phyloP scores from a whole-genome alignment of 2,329 filamentous ascomycete species.

The Beauveria bassiana region DNA sequence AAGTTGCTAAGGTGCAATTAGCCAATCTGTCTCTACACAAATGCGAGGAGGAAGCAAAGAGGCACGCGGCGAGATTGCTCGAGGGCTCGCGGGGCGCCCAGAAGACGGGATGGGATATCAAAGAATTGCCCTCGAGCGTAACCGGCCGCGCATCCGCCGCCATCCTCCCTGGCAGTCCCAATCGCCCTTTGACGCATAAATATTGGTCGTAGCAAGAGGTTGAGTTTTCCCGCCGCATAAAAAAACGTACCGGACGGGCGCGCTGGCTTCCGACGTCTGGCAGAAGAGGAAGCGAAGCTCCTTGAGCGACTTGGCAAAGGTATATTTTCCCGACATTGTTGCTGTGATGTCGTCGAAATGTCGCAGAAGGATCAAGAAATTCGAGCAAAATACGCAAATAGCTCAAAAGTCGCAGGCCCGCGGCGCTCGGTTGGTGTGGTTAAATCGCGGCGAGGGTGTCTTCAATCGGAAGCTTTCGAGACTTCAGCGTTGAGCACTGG shows the following conservation, averaged over 20 bases:
- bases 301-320: slow-evolving; percentile 79
- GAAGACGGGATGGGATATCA: neutral
- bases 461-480: neutral
- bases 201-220: neutral
- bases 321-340: slow-evolving; percentile 86
- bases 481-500: neutral
- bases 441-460: neutral
- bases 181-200: neutral
- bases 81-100: neutral
- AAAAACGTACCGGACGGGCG: slow-evolving; percentile 65
- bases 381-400: neutral
- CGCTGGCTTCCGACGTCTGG: slow-evolving; percentile 86
- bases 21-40: neutral
- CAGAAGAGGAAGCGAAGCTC: slow-evolving; percentile 97
- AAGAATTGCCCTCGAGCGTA: neutral
- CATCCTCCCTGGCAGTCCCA: neutral
- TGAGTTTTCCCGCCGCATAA: neutral
- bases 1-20: slow-evolving; percentile 55
- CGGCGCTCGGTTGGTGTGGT: neutral
- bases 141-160: neutral
- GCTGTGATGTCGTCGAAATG: neutral
- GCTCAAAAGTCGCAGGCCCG: neutral
- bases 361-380: neutral
- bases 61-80: neutral
- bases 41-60: no score